phyloP scores from a whole-genome alignment of 1,139 yeast genomes.

The Entelexis sorbosivorans region DNA sequence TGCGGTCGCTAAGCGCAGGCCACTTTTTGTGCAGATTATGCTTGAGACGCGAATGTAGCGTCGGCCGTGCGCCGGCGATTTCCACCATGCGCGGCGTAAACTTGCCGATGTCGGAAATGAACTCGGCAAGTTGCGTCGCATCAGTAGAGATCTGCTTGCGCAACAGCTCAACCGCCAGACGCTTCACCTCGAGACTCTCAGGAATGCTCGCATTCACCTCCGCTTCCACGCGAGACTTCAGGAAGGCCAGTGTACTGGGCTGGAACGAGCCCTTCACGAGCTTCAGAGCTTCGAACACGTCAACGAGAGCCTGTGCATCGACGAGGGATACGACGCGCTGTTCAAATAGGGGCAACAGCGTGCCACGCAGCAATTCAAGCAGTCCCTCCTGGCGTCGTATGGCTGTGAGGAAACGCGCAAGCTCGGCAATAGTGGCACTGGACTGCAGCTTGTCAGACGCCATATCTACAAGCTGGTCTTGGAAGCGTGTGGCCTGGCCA shows the following conservation, averaged over 20 bases:
- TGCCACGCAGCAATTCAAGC: slow-evolving; percentile 50
- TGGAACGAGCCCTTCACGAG: slow-evolving; percentile 6
- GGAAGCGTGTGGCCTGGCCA: slow-evolving; percentile 47
- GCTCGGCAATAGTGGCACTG: slow-evolving; percentile 43
- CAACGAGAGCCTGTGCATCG: background rate
- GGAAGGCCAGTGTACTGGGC: slow-evolving; percentile 1
- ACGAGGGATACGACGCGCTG: slow-evolving; percentile 5
- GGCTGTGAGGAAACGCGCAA: slow-evolving; percentile 65
- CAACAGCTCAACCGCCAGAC: slow-evolving; percentile 12
- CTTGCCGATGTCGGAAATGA: slow-evolving; percentile 1
- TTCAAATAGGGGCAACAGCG: slow-evolving; percentile 12
- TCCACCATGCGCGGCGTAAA: slow-evolving; percentile 11
- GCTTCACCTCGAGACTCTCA: slow-evolving; percentile 3
- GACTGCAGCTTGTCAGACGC: slow-evolving; percentile 51
- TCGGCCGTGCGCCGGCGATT: slow-evolving; percentile 8
- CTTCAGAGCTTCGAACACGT: slow-evolving; percentile 9
- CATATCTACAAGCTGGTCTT: slow-evolving; percentile 49
- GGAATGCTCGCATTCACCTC: background rate
- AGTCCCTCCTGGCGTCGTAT: slow-evolving; percentile 79
- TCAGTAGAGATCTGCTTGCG: slow-evolving; percentile 8
- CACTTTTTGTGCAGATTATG: slow-evolving; percentile 12
- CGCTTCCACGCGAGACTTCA: background rate
- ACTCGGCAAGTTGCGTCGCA: background rate
- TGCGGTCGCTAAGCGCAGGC: slow-evolving; percentile 9
- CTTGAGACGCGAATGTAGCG: slow-evolving; percentile 9